Evolutionary conservation across 371 early-diverging fungal species (phyloP), one percentile per base, ranked within the genome.

Genomic region (Apophysomyces sp.): DNA sequence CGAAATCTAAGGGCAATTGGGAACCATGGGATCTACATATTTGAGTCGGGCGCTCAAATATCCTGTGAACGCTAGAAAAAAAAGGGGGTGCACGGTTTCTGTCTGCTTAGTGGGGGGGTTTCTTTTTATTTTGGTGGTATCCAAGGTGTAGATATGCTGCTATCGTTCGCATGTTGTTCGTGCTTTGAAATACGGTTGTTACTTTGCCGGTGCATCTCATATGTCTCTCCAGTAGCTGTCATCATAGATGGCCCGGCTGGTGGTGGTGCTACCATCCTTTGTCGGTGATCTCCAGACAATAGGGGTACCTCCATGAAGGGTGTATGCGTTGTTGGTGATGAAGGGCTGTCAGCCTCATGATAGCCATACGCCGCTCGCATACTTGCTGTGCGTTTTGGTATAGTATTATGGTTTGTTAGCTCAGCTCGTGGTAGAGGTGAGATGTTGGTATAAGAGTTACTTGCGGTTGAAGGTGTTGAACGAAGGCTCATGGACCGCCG

Each of bases 301-400:
- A 57, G 27, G 40, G 57, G 55, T 15, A 66, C 64, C 57, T 60
- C 51, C 26, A 72, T 68, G 31, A 73, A 65, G n/a, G 74, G 74
- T 12, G 74, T 76, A 61, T 68, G 31, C 18, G 55, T 44, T 16
- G 72, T 74, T 26, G 78, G 78, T n/a, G 78, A 74, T 29, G 78
- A 74, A 37, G 77, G 77, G 6, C 72, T 71, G 31, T 71, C 74
- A 7, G 57, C 61, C 52, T 72, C 78, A 49, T 53, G 58, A 37
- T 71, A 71, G 39, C 68, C 70, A 54, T 74, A 67, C 29, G 58
- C 49, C 21, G 49, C 49, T 21, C 49, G 49, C 24, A 44, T 44
- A 44, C 49, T 44, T 44, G 49, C 49, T 21, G 49, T 44, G 21
- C 49, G 49, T 21, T 44, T 44, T 44, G 49, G 49, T 44, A 44